These are phyloP conservation scores for Boletus sensibilis DNA, from an alignment of 768 basidiomycete genomes.

Conservation along the genomic window DNA sequence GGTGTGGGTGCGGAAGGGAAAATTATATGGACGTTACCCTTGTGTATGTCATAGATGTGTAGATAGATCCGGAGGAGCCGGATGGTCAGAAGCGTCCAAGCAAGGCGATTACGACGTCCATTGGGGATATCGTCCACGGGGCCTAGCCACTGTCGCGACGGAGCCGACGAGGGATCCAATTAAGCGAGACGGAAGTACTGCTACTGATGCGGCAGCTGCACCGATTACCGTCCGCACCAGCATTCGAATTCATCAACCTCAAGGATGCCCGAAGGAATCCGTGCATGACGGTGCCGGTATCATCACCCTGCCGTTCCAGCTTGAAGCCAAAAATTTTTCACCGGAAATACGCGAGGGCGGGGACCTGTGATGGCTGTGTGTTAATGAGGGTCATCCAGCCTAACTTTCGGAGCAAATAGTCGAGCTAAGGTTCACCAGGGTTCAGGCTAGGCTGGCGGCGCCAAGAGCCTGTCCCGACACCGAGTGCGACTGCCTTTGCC, in stretches of 20 bases:
- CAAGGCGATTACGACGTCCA: slow-evolving; percentile 19
- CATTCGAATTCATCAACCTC: neutral
- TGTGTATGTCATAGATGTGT: slow-evolving; percentile 23
- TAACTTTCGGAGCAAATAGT: slow-evolving; percentile 36
- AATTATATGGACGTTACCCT: slow-evolving; percentile 21
- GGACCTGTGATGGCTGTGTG: slow-evolving; percentile 40
- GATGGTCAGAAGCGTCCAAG: slow-evolving; percentile 8
- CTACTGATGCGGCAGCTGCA: slow-evolving; percentile 5
- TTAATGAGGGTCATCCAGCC: slow-evolving; percentile 32
- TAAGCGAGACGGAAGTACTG: slow-evolving; percentile 16
- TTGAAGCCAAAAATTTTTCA: slow-evolving; percentile 34
- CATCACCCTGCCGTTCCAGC: slow-evolving; percentile 20
- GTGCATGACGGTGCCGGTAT: slow-evolving; percentile 12
- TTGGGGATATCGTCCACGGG: neutral
- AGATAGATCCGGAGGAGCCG: slow-evolving; percentile 17
- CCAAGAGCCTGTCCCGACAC: slow-evolving; percentile 28
- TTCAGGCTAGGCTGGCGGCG: slow-evolving; percentile 28
- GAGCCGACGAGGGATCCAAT: slow-evolving; percentile 21
- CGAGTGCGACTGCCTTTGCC: slow-evolving; percentile 17
- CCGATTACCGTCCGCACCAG: slow-evolving; percentile 1
- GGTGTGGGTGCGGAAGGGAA: slow-evolving; percentile 23
- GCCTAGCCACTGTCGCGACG: slow-evolving; percentile 3
- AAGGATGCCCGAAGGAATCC: slow-evolving; percentile 3
- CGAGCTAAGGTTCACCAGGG: slow-evolving; percentile 30
- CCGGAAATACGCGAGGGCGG: slow-evolving; percentile 40